phyloP scores from a whole-genome alignment of 2,329 filamentous ascomycete species.

The Chrysoporthe puriensis region DNA sequence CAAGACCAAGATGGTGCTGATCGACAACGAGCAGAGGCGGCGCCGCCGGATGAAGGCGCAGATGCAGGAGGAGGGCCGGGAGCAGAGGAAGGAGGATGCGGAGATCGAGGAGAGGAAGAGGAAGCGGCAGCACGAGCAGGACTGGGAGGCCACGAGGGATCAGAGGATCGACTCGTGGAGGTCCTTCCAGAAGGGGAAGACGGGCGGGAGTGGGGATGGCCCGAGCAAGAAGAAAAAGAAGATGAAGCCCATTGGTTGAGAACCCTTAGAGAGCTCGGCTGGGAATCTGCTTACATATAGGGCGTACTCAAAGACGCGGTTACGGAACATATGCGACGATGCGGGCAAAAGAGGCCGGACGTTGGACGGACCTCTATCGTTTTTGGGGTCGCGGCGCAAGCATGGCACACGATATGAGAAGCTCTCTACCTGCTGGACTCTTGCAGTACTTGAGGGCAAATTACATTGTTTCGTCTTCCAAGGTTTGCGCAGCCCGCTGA shows the following conservation, averaged over 20 bases:
- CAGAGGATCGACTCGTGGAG: conserved; percentile 93
- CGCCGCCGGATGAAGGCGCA: conserved; percentile 87
- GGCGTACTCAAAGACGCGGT: background rate
- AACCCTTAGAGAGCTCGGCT: background rate
- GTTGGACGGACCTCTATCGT: conserved; percentile 2
- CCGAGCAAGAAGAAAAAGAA: conserved; percentile 70
- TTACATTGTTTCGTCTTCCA: conserved; percentile 14
- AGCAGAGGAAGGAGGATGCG: conserved; percentile 83
- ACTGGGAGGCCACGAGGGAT: conserved; percentile 93
- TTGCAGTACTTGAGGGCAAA: conserved; percentile 14
- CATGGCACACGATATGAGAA: background rate
- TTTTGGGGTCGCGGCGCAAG: background rate
- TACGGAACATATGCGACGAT: background rate
- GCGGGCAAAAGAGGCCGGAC: background rate
- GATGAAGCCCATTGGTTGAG: conserved; percentile 64
- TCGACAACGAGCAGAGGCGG: conserved; percentile 88
- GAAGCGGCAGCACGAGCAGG: conserved; percentile 89
- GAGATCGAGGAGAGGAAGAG: conserved; percentile 80
- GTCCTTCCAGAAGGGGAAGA: conserved; percentile 80
- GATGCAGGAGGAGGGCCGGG: conserved; percentile 93
- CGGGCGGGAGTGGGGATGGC: conserved; percentile 45
- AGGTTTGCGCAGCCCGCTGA: conserved; percentile 21
- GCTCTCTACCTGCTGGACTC: background rate
- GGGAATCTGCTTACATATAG: conserved; percentile 18
- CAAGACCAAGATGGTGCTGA: conserved; percentile 85